phyloP scores from a whole-genome alignment of 179 eudicot genomes.

The Corrigiola litoralis region DNA sequence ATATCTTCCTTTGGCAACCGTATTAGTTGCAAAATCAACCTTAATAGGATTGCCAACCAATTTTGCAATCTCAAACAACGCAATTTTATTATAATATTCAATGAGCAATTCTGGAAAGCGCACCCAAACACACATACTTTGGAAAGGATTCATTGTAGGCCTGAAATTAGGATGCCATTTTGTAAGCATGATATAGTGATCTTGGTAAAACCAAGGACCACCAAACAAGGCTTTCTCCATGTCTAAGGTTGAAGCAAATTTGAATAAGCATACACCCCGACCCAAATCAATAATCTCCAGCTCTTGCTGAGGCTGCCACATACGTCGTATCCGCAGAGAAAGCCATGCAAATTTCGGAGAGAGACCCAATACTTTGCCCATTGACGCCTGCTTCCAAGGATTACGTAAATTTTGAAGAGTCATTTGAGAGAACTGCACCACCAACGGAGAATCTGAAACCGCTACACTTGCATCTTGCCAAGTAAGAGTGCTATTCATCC shows the following conservation, averaged over 20 bases:
- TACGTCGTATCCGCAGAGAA: neutral
- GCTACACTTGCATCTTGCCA: neutral
- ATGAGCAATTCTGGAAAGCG: neutral
- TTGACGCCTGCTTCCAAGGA: neutral
- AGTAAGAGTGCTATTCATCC: neutral
- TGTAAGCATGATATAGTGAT: neutral
- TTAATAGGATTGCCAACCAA: neutral
- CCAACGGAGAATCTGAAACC: neutral
- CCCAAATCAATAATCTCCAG: neutral
- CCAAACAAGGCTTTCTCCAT: neutral
- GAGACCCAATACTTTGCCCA: neutral
- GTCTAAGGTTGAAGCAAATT: neutral
- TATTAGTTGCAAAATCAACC: neutral
- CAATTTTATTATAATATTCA: neutral
- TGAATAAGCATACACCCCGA: neutral
- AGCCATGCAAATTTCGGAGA: fast-evolving
- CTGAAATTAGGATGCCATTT: neutral
- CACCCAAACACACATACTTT: neutral
- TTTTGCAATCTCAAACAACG: neutral
- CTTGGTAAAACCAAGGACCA: neutral
- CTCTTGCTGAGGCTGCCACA: neutral
- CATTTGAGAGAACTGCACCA: neutral
- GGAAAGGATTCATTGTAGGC: neutral
- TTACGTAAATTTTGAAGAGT: neutral
- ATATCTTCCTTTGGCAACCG: neutral